Conservation (phyloP, 805 yeast species). For the Tetrapisispora arboricola region DNA sequence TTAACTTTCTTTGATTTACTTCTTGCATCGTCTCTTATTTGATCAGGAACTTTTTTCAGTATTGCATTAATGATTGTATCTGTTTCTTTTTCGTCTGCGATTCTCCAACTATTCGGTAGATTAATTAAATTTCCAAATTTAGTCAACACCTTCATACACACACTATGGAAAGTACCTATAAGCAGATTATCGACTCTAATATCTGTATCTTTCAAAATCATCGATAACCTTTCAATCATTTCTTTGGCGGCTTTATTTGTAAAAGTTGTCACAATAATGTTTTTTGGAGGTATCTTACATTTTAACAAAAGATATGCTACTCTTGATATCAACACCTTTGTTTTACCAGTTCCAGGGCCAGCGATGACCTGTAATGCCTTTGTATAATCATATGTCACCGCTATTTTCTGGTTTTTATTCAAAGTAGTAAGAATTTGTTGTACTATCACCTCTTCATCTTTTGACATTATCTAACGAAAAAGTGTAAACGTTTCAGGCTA, state of each 20-base stretch:
- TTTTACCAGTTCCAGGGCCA: conserved; percentile 69
- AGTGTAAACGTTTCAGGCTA: too few species aligned
- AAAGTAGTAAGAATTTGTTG: conserved; percentile 7
- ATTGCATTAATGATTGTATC: conserved; percentile 28
- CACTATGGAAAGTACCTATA: conserved; percentile 86
- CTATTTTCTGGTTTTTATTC: conserved; percentile 35
- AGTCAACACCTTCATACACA: conserved; percentile 53
- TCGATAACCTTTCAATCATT: conserved; percentile 53
- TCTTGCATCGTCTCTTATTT: conserved; percentile 25
- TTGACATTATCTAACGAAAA: too few species aligned
- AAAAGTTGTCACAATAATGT: conserved; percentile 79
- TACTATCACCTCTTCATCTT: neutral
- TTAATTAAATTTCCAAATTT: conserved; percentile 45
- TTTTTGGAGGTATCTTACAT: conserved; percentile 44
- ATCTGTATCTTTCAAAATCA: conserved; percentile 24
- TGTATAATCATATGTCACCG: conserved; percentile 34
- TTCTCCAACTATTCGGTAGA: conserved; percentile 33
- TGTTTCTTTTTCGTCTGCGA: conserved; percentile 60
- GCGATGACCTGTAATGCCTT: conserved; percentile 45
- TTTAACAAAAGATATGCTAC: conserved; percentile 58
- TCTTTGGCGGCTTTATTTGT: conserved; percentile 89
- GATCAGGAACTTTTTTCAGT: conserved; percentile 27
- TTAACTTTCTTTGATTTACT: conserved; percentile 22
- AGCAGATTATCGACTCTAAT: conserved; percentile 37
- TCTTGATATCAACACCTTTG: conserved; percentile 69